Evolutionary conservation across 441 rosid species (phyloP), one percentile per base, ranked within the genome.

Genomic region (Theobroma grandiflorum): DNA sequence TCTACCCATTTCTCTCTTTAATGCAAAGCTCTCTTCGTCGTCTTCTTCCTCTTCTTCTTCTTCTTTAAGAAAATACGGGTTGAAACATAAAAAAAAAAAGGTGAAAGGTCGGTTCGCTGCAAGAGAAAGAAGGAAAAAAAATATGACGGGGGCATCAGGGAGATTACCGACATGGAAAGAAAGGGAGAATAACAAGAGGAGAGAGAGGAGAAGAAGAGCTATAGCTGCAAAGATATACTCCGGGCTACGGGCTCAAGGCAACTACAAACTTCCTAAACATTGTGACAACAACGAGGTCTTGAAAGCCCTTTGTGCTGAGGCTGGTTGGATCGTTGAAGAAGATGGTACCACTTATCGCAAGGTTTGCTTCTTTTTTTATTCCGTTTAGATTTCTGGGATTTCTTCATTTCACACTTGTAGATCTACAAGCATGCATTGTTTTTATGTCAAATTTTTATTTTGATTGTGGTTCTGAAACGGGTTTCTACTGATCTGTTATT

Each of bases 231-330:
- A 92, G 93, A 91, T 92, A 50, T 91, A 86, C 84, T 7, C 92
- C 4, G 96, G 96, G 3, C 96, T 91, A 55, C 80, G 94, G 53
- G 89, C 93, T 80, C 93, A 92, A 83, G 96, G 96, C 0, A 92
- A 86, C 82, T 92, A 74, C 81, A 92, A 90, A 82, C 93, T 92
- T 40, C 94, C 94, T 63, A 92, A 92, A 74, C 96, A 91, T 80
- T 90, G 96, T 52, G 94, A 92, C 82, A 92, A 92, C 80, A 92
- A 91, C 83, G 96, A 92, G 76, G 96, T 92, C 45, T 88, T 92
- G 84, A 90, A 92, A 79, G 96, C 96, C 78, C 93, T 91, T 15
- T 92, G 96, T 38, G n/a, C 81, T 8, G 94, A 92, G 78, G 96
- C 96, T 61, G 93, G 94, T 70, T 92, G 96, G 94, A 75, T 91